Evolutionary conservation across 768 basidiomycete genomes (phyloP).

Genomic region (Russula abietina): DNA sequence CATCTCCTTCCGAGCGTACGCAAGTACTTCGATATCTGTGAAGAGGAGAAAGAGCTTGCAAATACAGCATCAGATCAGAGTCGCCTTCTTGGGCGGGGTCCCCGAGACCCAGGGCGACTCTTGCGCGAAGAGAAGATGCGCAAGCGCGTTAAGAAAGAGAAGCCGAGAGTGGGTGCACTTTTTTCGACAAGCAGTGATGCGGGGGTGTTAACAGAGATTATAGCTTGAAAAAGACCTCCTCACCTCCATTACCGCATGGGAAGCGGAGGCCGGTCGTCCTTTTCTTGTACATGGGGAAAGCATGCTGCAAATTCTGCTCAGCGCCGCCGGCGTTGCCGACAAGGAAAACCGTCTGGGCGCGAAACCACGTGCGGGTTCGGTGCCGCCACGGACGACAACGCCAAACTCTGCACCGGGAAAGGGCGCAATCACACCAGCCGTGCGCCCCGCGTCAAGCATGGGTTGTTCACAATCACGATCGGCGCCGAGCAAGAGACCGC

Average conservation of each 20-base stretch:
- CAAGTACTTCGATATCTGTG: constrained; percentile 88
- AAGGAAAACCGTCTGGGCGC: constrained; percentile 61
- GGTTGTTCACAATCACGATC: constrained; percentile 43
- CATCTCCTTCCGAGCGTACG: constrained; percentile 68
- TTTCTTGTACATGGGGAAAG: constrained; percentile 85
- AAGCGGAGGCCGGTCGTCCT: constrained; percentile 59
- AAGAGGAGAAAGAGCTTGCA: constrained; percentile 84
- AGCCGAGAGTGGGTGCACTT: constrained; percentile 66
- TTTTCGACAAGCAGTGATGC: background rate
- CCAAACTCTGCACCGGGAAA: constrained; percentile 35
- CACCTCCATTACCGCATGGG: constrained; percentile 76
- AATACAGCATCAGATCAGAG: constrained; percentile 75
- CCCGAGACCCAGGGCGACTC: constrained; percentile 78
- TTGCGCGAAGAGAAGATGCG: constrained; percentile 96
- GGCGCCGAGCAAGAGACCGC: constrained; percentile 59
- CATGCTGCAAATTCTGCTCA: constrained; percentile 72
- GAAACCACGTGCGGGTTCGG: constrained; percentile 44
- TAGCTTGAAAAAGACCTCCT: constrained; percentile 89
- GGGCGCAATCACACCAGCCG: constrained; percentile 57
- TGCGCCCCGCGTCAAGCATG: constrained; percentile 48
- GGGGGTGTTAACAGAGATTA: background rate
- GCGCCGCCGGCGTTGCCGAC: constrained; percentile 55
- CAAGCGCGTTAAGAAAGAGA: constrained; percentile 87
- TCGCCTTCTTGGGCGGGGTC: constrained; percentile 72
- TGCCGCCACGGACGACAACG: constrained; percentile 57